Evolutionary conservation across 2,329 filamentous ascomycete species (phyloP), one percentile per base, ranked within the genome.

Genomic region (Xylaria sp.): DNA sequence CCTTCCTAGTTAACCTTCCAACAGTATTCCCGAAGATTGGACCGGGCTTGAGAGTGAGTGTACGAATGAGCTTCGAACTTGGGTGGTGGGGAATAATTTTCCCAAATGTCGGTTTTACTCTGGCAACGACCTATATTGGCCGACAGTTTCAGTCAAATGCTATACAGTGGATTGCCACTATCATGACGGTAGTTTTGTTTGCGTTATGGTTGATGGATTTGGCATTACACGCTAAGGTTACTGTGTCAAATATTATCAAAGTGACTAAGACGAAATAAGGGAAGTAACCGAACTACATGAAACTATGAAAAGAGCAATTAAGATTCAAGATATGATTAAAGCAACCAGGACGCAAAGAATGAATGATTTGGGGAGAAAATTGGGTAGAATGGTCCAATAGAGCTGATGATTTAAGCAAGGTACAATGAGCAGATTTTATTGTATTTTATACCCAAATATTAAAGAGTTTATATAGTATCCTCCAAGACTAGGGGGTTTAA

Each of bases 161-260:
- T 2, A 55, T 72, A 17, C 36, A 62, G 44, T 72, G 70, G 70
- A 66, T 72, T n/a, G 69, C 63, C 7, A 67, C 66, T 2, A 38
- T 49, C 20, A 71, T 72, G 71, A 65, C 72, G 4, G 39, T 67
- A 1, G 11, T 69, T 2, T 57, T 73, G 3, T 62, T 71, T 38
- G 60, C 64, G 0, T 63, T 71, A 2, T 79, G 76, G 76, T 38
- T 77, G 5, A 66, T 76, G 66, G 73, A 76, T 58, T 65, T 72
- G 1, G 45, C 38, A 5, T 45, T 65, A 31, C 76, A 79, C 67
- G 38, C 73, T 2, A 75, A 73, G 56, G 76, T 77, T 10, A 17
- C 25, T n/a, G 47, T 17, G 15, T 50, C 25, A 6, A 15, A n/a
- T 50, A 7, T 50, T 29, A 27, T 49, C 10, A 20, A 13, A 3